Percentiles rank a stretch among this genome's conserved stretches.
Conservation (phyloP, 2,329 filamentous ascomycete genomes). For the Leptographium lundbergii region DNA sequence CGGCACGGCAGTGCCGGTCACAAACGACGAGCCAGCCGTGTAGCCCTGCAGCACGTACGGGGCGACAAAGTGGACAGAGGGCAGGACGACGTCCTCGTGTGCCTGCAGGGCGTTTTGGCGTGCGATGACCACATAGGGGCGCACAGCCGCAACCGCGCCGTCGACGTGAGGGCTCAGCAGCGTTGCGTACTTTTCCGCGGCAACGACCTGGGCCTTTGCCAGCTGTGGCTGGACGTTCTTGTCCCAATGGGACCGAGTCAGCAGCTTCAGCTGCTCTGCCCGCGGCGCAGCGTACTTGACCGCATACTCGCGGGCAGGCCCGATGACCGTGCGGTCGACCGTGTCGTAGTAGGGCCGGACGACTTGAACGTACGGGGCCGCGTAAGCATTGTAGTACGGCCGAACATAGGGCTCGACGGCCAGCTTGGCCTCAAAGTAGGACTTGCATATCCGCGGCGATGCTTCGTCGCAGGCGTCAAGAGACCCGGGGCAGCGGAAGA, state of each 20-base stretch:
- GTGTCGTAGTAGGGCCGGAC: constrained; percentile 63
- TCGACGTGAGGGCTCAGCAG: constrained; percentile 63
- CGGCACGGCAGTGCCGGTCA: constrained; percentile 59
- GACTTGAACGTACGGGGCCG: constrained; percentile 67
- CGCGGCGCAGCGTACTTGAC: constrained; percentile 65
- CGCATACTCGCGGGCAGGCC: constrained; percentile 53
- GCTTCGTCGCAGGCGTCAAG: constrained; percentile 53
- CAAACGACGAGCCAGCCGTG: constrained; percentile 49
- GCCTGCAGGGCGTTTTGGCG: constrained; percentile 51
- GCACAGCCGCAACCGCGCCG: constrained; percentile 40
- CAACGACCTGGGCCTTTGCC: constrained; percentile 46
- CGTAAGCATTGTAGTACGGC: constrained; percentile 78
- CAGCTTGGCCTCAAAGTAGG: constrained; percentile 58
- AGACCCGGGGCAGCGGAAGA: constrained; percentile 70
- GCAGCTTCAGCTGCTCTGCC: constrained; percentile 53
- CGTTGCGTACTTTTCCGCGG: constrained; percentile 54
- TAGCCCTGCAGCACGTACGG: constrained; percentile 66
- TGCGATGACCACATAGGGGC: constrained; percentile 61
- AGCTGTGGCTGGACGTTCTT: constrained; percentile 65
- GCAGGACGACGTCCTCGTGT: constrained; percentile 61
- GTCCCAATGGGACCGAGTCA: constrained; percentile 63
- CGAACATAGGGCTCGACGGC: constrained; percentile 59
- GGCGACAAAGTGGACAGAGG: constrained; percentile 47
- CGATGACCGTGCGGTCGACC: constrained; percentile 50
- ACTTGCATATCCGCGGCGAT: constrained; percentile 69